Percentiles rank a stretch among this genome's conserved stretches.
Evolutionary conservation across 257 asterid genomes (phyloP).

Genomic region (Nicotiana sylvestris): DNA sequence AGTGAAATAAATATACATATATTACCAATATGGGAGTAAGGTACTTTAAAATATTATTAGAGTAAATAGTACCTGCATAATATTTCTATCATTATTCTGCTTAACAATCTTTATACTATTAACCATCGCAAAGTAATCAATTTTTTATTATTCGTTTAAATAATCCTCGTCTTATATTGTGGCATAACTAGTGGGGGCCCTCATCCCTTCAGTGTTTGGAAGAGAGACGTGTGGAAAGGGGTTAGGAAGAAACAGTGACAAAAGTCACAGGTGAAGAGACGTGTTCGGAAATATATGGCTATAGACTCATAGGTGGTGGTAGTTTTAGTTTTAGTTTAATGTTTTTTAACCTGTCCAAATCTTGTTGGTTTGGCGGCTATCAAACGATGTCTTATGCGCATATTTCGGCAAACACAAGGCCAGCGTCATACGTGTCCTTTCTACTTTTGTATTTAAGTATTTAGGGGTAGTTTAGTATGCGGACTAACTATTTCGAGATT

Average conservation of each 20-base stretch:
- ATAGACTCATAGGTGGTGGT: not conserved
- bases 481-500: no score
- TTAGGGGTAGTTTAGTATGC: no score
- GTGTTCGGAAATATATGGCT: not conserved
- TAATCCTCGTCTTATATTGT: no score
- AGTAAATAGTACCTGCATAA: no score
- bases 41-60: no score
- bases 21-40: no score
- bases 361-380: conserved; percentile 37
- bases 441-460: not conserved
- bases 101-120: no score
- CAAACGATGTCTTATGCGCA: conserved; percentile 29
- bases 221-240: not conserved
- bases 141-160: no score
- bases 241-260: not conserved
- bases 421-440: not conserved
- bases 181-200: no score
- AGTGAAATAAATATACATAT: no score
- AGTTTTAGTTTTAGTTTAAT: not conserved
- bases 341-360: conserved; percentile 12
- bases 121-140: no score
- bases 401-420: conserved; percentile 27
- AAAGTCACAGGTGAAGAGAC: not conserved
- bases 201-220: not conserved
- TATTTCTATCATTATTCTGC: no score